Base-by-base conservation (phyloP, 352 stramenopile genomes). In the Detonula confervacea region DNA sequence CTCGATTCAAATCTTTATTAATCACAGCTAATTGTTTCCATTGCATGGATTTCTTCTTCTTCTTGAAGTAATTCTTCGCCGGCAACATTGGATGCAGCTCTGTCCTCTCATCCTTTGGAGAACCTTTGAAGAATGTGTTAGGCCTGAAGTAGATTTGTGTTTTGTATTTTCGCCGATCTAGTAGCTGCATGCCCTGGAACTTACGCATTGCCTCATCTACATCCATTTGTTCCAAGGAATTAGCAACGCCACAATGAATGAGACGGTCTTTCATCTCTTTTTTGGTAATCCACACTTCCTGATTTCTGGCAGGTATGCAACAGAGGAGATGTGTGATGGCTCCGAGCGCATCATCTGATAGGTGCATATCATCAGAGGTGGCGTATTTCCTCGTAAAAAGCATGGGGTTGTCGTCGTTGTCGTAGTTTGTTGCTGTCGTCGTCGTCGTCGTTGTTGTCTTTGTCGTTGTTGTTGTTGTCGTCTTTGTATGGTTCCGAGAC, bases 41-140 rank as follows among this genome's bases (percentile, higher is more conserved):
- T n/a, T 24, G 18, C 6, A 7, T 7, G 47, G 5, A 56, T n/a
- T n/a, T n/a, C 18, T 29, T 1, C 29, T 56, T 56, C 39, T 5
- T 56, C 6, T 16, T 27, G 24, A 56, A 56, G n/a, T 33, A 56
- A 16, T 56, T 54, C 20, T 54, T 56, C 51, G 35, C 39, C 18
- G 51, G 51, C 51, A 37, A 16, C 7, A 33, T 29, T 29, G 29
- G 12, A 24, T 1, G 18, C 4, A 18, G 16, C 12, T 37, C 1
- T 18, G 16, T 16, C 2, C 51, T 22, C 14, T 37, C 8, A 20
- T 60, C 51, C 6, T 35, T 60, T 12, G 51, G 51, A 4, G 51
- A 39, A 8, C 39, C 39, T 16, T 3, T 16, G 9, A 49, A 49
- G 18, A 18, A 49, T 49, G 11, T 16, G 4, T 49, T 49, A 42